phyloP scores from a whole-genome alignment of 2,329 filamentous ascomycete species.

The Epichloe hybrida region DNA sequence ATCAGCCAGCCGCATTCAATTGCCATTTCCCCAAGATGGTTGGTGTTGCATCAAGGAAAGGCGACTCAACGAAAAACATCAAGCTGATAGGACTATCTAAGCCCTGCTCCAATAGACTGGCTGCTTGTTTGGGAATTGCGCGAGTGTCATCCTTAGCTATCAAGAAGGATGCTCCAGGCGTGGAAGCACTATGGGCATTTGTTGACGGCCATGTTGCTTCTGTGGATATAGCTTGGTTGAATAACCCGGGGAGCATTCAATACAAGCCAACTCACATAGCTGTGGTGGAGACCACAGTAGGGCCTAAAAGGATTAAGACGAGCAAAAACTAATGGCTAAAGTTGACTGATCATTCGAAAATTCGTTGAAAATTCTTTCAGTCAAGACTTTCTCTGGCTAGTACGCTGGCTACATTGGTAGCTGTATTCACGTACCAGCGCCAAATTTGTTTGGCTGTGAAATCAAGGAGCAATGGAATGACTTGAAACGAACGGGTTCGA shows the following conservation, averaged over 20 bases:
- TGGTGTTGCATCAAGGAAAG: constrained; percentile 31
- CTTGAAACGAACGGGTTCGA: too few species aligned
- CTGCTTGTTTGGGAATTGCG: constrained; percentile 43
- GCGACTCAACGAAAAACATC: constrained; percentile 26
- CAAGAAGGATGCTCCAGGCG: constrained; percentile 39
- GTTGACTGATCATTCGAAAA: neutral
- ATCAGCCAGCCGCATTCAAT: constrained; percentile 43
- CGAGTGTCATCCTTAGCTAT: constrained; percentile 53
- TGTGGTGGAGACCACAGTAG: constrained; percentile 21
- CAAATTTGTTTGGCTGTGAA: too few species aligned
- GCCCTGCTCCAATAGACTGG: constrained; percentile 43
- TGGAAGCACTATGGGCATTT: constrained; percentile 42
- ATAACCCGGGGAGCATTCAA: constrained; percentile 8
- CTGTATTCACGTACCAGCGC: too few species aligned
- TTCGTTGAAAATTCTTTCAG: neutral
- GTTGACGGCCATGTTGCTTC: constrained; percentile 36
- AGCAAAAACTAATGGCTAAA: neutral
- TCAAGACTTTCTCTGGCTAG: neutral
- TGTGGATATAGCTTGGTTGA: constrained; percentile 41
- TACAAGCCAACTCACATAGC: constrained; percentile 23
- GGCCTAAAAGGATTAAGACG: constrained; percentile 13
- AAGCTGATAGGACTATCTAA: constrained; percentile 51
- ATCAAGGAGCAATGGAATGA: too few species aligned
- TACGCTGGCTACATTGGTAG: neutral
- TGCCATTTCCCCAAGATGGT: constrained; percentile 44